These are phyloP conservation scores for Taphrina wiesneri DNA, from an alignment of 1,139 yeast species.

Conservation along the genomic window DNA sequence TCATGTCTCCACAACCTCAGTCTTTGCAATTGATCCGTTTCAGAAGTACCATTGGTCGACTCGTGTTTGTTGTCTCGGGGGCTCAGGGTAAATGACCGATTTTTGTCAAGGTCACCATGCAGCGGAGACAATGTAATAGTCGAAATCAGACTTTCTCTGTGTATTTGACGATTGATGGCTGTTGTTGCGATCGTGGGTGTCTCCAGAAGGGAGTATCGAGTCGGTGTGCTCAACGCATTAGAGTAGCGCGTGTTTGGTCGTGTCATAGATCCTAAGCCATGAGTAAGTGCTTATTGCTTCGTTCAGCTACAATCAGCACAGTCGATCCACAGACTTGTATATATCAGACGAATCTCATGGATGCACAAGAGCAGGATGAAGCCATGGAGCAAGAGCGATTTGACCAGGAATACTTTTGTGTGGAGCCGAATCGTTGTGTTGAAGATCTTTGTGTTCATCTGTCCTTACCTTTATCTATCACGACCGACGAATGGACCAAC, in stretches of 20 bases:
- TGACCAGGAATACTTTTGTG: background rate
- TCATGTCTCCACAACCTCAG: conserved; percentile 91
- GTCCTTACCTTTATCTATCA: too few species aligned
- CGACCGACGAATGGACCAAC: too few species aligned
- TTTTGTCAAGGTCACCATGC: background rate
- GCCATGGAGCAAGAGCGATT: background rate
- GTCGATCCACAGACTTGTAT: background rate
- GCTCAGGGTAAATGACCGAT: background rate
- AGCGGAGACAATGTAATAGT: conserved; percentile 4
- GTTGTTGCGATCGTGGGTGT: conserved; percentile 7
- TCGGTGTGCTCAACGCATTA: background rate
- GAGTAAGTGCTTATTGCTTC: too few species aligned
- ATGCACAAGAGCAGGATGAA: background rate
- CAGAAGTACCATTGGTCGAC: background rate
- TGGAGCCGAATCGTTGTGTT: background rate
- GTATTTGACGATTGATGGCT: background rate
- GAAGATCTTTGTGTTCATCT: background rate
- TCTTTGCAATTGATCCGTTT: conserved; percentile 65
- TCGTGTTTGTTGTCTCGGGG: background rate
- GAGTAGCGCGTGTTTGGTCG: conserved; percentile 13
- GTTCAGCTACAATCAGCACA: too few species aligned
- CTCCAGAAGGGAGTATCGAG: background rate
- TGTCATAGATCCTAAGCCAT: background rate
- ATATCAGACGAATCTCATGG: too few species aligned
- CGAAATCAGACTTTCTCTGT: background rate